phyloP scores from a whole-genome alignment of 148 eudicot species.

The Selenicereus undatus region DNA sequence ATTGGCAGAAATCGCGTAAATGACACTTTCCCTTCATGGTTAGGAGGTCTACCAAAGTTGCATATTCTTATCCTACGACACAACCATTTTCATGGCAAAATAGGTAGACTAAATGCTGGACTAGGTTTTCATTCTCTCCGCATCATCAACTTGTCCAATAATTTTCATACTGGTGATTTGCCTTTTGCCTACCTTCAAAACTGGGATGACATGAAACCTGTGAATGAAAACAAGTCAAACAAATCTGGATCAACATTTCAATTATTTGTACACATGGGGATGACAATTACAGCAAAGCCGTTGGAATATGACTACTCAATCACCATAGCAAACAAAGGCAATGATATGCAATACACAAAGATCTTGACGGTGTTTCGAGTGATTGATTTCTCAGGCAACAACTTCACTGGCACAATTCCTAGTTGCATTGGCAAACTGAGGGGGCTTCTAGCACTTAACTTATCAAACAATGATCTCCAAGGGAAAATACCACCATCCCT shows the following conservation, averaged over 20 bases:
- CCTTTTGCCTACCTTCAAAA: constrained; percentile 21
- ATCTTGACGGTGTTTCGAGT: constrained; percentile 6
- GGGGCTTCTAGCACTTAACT: constrained; percentile 28
- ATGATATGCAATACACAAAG: neutral
- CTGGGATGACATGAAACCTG: constrained; percentile 30
- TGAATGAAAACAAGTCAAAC: neutral
- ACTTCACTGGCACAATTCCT: constrained; percentile 36
- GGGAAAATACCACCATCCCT: constrained; percentile 29
- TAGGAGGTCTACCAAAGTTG: constrained; percentile 31
- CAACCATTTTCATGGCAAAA: constrained; percentile 36
- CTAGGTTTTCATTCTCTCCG: constrained; percentile 25
- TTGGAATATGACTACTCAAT: constrained; percentile 5
- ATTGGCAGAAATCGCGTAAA: constrained; percentile 19
- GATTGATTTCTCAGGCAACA: constrained; percentile 38
- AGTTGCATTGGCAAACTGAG: constrained; percentile 20
- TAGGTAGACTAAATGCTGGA: neutral
- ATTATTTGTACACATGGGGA: neutral
- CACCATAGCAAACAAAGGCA: constrained; percentile 32
- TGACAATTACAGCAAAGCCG: too few relatives aligned
- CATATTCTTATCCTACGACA: constrained; percentile 29
- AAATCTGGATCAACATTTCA: neutral
- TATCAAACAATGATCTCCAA: constrained; percentile 33
- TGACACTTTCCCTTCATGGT: constrained; percentile 44
- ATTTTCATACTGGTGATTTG: constrained; percentile 29
- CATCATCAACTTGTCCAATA: constrained; percentile 39